A percentile compares a stretch with the other conserved stretches of the same genome.
Conservation (phyloP, 352 stramenopile species). For the Halophytophthora batemanensis region DNA sequence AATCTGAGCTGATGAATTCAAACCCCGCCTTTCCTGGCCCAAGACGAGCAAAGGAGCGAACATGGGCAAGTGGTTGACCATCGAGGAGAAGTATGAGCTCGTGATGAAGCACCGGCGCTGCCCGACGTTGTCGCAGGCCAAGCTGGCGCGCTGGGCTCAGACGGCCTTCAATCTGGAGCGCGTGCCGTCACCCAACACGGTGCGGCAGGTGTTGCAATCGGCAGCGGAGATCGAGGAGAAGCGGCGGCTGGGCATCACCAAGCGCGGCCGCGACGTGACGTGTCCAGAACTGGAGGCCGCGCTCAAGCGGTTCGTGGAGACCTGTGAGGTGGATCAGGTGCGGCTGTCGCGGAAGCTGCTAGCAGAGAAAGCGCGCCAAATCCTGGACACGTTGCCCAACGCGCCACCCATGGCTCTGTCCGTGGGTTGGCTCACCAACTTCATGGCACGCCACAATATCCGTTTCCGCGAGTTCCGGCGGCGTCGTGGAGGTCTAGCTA, state of each 20-base stretch:
- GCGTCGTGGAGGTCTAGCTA: constrained; percentile 1
- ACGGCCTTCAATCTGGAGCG: constrained; percentile 19
- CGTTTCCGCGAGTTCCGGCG: constrained; percentile 18
- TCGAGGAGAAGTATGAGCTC: constrained; percentile 24
- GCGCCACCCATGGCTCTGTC: constrained; percentile 14
- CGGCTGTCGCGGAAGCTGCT: constrained; percentile 21
- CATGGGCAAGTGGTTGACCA: constrained; percentile 24
- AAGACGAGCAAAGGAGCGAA: background rate
- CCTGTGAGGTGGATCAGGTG: background rate
- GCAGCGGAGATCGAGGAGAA: constrained; percentile 17
- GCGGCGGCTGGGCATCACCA: constrained; percentile 18
- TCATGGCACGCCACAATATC: constrained; percentile 22
- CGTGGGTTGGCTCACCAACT: constrained; percentile 28
- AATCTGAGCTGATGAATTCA: background rate
- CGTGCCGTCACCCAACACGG: constrained; percentile 15
- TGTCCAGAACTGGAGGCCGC: constrained; percentile 19
- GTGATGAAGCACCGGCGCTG: constrained; percentile 20
- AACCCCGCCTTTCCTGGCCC: background rate
- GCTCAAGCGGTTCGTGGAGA: constrained; percentile 11
- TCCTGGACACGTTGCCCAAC: constrained; percentile 13
- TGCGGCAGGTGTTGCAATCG: constrained; percentile 19
- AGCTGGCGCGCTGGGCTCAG: constrained; percentile 18
- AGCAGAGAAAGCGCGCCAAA: constrained; percentile 18
- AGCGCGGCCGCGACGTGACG: constrained; percentile 17
- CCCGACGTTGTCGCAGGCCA: constrained; percentile 14